Evolutionary conservation across 345 rosid species (phyloP), one percentile per base, ranked within the genome.

Genomic region (Populus pruinosa): DNA sequence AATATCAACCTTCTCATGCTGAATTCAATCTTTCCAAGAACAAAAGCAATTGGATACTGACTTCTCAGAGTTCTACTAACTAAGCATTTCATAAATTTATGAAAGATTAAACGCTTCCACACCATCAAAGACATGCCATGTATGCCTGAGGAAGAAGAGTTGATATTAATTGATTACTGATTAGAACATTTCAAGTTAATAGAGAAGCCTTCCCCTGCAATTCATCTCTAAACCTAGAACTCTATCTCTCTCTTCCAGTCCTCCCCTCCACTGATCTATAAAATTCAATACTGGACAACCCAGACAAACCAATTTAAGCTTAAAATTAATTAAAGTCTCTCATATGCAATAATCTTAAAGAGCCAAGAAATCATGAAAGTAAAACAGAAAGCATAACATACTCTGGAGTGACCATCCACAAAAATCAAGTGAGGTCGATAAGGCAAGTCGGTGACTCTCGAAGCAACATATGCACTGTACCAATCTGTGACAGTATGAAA

Each of bases 401-500:
- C 98, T 85, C 76, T 81, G 79, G 92, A 91, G 77, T 95, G 99
- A 75, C 97, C 99, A 73, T 93, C 99, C 20, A 95, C 82, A 75
- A 95, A 91, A 82, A 91, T 88, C 87, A 95, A 74, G 80, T 84
- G 93, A 6, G 99, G 98, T 2, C 98, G 94, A 77, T 87, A 85
- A 35, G 93, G 96, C 87, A 95, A 86, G 73, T 90, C 94, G 4
- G 97, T 91, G 68, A 95, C 92, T 86, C 93, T 87, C 4, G 99
- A 92, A 70, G 98, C 87, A 70, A 90, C 92, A 70, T 95, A 95
- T 0, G 98, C 92, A 47, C 93, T 91, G 83, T 91, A 95, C 99
- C 97, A 95, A 90, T 93, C 99, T 0, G 99, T 95, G 29, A 91
- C 79, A 0, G 98, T 95, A 82, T 95, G 99, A 81, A 91, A 95